A percentile compares a stretch with the other conserved stretches of the same genome.
These are phyloP conservation scores for Barnettozyma populi DNA, from an alignment of 805 yeast species.

Conservation along the genomic window DNA sequence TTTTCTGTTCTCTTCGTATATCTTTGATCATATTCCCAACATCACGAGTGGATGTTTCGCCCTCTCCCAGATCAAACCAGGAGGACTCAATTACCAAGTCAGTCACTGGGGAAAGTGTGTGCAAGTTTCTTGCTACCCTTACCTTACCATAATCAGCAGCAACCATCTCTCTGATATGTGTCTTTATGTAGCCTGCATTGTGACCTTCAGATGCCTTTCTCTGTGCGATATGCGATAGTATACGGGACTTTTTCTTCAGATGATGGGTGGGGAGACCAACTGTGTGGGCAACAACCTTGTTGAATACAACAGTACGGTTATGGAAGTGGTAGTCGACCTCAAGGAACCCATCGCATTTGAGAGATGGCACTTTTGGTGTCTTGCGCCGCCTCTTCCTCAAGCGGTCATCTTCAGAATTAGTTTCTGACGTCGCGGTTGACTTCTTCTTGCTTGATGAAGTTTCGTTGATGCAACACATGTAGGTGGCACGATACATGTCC, in stretches of 20 bases:
- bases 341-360: not conserved
- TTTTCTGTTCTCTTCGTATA: not conserved
- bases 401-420: not conserved
- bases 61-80: not conserved
- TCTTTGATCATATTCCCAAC: not conserved
- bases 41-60: not conserved
- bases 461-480: not conserved
- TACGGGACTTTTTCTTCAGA: not conserved
- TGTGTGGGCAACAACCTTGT: not conserved
- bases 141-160: not conserved
- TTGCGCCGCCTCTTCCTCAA: not conserved
- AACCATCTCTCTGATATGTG: not conserved
- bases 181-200: not conserved
- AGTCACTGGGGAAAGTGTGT: not conserved
- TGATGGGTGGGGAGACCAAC: not conserved
- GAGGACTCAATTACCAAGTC: not conserved
- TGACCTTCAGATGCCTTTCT: not conserved
- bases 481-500: not conserved
- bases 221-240: not conserved
- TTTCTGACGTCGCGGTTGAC: not conserved
- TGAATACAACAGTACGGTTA: not conserved
- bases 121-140: not conserved
- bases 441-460: not conserved
- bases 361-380: not conserved
- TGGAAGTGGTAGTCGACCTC: not conserved